A percentile compares a stretch with the other conserved stretches of the same genome.
These are phyloP conservation scores for Phytopythium cucurbitacearum DNA, from an alignment of 352 stramenopile genomes.

Conservation along the genomic window DNA sequence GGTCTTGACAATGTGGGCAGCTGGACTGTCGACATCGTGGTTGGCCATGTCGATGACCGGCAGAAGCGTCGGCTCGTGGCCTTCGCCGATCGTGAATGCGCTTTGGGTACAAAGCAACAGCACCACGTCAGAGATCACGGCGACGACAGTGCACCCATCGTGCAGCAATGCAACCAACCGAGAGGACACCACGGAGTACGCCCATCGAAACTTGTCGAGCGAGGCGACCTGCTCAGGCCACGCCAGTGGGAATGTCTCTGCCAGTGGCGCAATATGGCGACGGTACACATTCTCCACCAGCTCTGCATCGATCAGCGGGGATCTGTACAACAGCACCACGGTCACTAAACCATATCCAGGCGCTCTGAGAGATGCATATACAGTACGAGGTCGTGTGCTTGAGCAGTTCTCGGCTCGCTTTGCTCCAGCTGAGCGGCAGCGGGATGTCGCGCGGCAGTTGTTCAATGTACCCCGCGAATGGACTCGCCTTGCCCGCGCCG, in stretches of 20 bases:
- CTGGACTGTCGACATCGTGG: slow-evolving; percentile 35
- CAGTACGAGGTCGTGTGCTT: slow-evolving; percentile 43
- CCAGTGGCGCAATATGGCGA: slow-evolving; percentile 29
- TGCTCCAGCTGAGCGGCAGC: slow-evolving; percentile 46
- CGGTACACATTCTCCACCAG: slow-evolving; percentile 49
- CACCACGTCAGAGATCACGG: slow-evolving; percentile 1
- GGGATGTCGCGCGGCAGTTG: slow-evolving; percentile 45
- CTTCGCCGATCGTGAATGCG: slow-evolving; percentile 34
- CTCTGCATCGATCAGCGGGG: slow-evolving; percentile 44
- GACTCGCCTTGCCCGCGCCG: slow-evolving; percentile 24
- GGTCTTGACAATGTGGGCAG: slow-evolving; percentile 43
- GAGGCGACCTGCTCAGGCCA: slow-evolving; percentile 31
- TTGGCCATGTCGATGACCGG: slow-evolving; percentile 82
- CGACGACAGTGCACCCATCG: neutral
- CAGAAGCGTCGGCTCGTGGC: slow-evolving; percentile 49
- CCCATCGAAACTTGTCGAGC: slow-evolving; percentile 54
- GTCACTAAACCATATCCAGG: neutral
- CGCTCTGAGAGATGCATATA: neutral
- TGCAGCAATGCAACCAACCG: slow-evolving; percentile 21
- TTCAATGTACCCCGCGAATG: slow-evolving; percentile 53
- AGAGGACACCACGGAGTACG: slow-evolving; percentile 66
- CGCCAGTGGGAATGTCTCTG: slow-evolving; percentile 26
- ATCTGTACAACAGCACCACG: slow-evolving; percentile 13
- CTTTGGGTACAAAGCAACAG: slow-evolving; percentile 10
- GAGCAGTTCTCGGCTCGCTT: slow-evolving; percentile 23